Percentiles rank a stretch among this genome's conserved stretches.
Evolutionary conservation across 78 protist species (phyloP).

Genomic region (Dictyostelium citrinum): DNA sequence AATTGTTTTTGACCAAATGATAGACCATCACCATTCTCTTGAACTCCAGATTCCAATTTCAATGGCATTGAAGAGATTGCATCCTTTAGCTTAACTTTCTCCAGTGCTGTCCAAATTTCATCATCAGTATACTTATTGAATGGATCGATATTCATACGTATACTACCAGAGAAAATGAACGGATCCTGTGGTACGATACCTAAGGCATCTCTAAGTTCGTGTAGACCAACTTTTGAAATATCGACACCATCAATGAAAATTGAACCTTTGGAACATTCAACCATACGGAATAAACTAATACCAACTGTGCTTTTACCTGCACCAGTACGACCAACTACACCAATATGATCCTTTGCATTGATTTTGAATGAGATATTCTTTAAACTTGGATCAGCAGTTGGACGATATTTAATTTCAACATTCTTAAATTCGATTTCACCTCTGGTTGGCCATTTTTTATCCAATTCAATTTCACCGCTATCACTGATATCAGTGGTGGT

Average conservation of each 20-base stretch:
- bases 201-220: slow-evolving; percentile 66
- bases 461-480: background rate
- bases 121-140: slow-evolving; percentile 17
- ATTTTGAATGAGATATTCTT: slow-evolving; percentile 42
- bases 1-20: slow-evolving; percentile 95
- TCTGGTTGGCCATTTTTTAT: slow-evolving; percentile 71
- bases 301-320: slow-evolving; percentile 86
- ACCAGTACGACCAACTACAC: slow-evolving; percentile 93
- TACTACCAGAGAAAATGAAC: slow-evolving; percentile 85
- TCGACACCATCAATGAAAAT: slow-evolving; percentile 82
- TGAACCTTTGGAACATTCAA: slow-evolving; percentile 27
- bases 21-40: slow-evolving; percentile 83
- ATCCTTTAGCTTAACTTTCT: slow-evolving; percentile 37
- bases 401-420: slow-evolving; percentile 84
- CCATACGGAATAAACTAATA: slow-evolving; percentile 79
- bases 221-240: slow-evolving; percentile 54
- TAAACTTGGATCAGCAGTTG: slow-evolving; percentile 71
- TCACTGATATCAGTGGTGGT: background rate
- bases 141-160: slow-evolving; percentile 75
- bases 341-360: slow-evolving; percentile 79
- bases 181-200: slow-evolving; percentile 96
- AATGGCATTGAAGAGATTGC: slow-evolving; percentile 8
- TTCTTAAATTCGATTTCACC: slow-evolving; percentile 79
- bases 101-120: slow-evolving; percentile 80
- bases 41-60: slow-evolving; percentile 8